Conservation (phyloP, 2,329 filamentous ascomycete genomes). For the Chalaropsis thielavioides region DNA sequence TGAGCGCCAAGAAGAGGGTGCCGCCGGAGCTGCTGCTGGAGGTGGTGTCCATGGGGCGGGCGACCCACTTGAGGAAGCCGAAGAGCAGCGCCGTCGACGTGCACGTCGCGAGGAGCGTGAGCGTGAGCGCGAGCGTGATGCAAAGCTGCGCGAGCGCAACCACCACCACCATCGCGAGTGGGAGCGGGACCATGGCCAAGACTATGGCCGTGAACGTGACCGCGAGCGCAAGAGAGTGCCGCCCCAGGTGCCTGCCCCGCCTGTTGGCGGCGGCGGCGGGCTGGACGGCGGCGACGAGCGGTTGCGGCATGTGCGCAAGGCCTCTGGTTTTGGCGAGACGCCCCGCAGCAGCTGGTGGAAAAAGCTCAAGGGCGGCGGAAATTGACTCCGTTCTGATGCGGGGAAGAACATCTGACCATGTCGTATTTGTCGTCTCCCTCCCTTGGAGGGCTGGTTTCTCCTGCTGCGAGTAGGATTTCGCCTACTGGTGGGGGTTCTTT, state of each 20-base stretch:
- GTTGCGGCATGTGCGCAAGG: slow-evolving; percentile 27
- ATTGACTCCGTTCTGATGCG: slow-evolving; percentile 10
- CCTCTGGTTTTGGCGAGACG: slow-evolving; percentile 27
- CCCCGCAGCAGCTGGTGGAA: slow-evolving; percentile 46
- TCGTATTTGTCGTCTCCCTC: not conserved
- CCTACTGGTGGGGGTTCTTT: not conserved
- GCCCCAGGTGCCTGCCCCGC: slow-evolving; percentile 16
- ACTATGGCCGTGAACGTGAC: slow-evolving; percentile 13
- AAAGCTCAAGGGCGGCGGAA: slow-evolving; percentile 34
- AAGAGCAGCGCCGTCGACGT: slow-evolving; percentile 32
- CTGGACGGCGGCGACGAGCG: slow-evolving; percentile 34
- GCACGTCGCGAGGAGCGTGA: slow-evolving; percentile 32
- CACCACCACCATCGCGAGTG: slow-evolving; percentile 4
- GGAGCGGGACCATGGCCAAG: not conserved
- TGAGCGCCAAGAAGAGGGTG: slow-evolving; percentile 24
- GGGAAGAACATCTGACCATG: not conserved
- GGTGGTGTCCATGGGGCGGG: slow-evolving; percentile 23
- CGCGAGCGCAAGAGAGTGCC: slow-evolving; percentile 24
- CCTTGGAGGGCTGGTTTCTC: not conserved
- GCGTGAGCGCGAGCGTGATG: slow-evolving; percentile 20
- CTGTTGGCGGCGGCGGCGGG: slow-evolving; percentile 20
- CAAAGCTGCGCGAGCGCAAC: not conserved
- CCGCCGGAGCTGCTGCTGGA: slow-evolving; percentile 31
- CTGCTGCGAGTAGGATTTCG: not conserved
- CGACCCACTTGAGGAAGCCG: slow-evolving; percentile 24